These are phyloP conservation scores for Pythium folliculosum DNA, from an alignment of 352 stramenopile genomes.

Conservation along the genomic window DNA sequence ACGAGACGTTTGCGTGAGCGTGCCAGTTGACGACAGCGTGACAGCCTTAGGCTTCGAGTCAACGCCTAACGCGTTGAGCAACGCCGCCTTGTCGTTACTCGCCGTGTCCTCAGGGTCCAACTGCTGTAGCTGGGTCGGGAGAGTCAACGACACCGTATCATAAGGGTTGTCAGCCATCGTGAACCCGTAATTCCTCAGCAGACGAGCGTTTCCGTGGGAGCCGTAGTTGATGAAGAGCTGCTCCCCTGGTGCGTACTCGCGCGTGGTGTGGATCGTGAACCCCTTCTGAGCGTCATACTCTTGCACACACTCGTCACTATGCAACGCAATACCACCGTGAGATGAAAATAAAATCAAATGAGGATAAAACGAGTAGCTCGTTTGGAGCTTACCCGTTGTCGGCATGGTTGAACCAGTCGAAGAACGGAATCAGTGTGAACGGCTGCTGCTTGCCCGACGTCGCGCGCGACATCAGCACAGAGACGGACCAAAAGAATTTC, in stretches of 20 bases:
- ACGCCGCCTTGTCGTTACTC: constrained; percentile 27
- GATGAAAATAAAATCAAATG: background rate
- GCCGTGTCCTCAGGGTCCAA: constrained; percentile 34
- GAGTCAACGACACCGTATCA: constrained; percentile 43
- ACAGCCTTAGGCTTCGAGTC: constrained; percentile 18
- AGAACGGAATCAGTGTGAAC: constrained; percentile 84
- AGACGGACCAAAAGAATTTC: constrained; percentile 83
- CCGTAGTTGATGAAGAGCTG: constrained; percentile 87
- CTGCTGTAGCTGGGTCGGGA: constrained; percentile 42
- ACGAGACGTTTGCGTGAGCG: constrained; percentile 34
- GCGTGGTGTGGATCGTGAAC: constrained; percentile 67
- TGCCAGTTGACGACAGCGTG: constrained; percentile 35
- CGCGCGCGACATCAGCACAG: constrained; percentile 77
- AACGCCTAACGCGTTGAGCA: constrained; percentile 16
- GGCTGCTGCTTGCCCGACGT: constrained; percentile 73
- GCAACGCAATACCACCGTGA: background rate
- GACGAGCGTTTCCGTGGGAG: constrained; percentile 56
- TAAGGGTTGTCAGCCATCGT: constrained; percentile 43
- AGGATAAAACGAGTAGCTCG: background rate
- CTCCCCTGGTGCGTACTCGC: constrained; percentile 54
- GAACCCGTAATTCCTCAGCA: constrained; percentile 86
- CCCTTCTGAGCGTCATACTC: constrained; percentile 53
- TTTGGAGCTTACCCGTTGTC: constrained; percentile 44
- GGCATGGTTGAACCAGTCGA: constrained; percentile 87
- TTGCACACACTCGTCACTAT: constrained; percentile 68